phyloP scores from a whole-genome alignment of 306 rosid species.

The Glycine soja region DNA sequence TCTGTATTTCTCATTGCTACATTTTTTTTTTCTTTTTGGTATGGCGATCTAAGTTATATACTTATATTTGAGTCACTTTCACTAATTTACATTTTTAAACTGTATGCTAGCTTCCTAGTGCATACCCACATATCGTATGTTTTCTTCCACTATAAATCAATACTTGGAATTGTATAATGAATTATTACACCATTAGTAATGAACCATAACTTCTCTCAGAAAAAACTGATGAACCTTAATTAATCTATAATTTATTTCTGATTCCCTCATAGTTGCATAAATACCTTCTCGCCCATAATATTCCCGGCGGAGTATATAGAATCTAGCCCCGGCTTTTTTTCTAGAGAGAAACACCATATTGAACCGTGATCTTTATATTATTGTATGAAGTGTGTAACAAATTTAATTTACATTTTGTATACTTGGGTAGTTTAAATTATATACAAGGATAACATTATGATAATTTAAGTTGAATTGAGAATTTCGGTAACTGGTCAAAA shows the following conservation, averaged over 20 bases:
- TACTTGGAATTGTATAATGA: not conserved
- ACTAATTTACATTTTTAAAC: not conserved
- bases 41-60: not conserved
- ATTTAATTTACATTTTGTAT: too few species aligned
- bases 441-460: not conserved
- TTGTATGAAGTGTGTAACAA: not conserved
- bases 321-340: too few species aligned
- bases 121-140: not conserved
- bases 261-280: not conserved
- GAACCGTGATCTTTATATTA: not conserved
- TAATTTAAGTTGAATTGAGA: not conserved
- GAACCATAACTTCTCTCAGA: not conserved
- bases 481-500: not conserved
- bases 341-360: slow-evolving; percentile 3
- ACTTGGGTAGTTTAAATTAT: not conserved
- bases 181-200: not conserved
- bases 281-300: not conserved
- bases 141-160: not conserved
- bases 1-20: not conserved
- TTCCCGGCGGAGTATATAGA: not conserved
- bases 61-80: not conserved
- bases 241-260: not conserved
- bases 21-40: not conserved
- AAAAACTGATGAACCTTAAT: too few species aligned
- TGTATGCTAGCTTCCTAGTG: too few species aligned